Evolutionary conservation across 257 asterid genomes (phyloP).

Genomic region (Rauvolfia tetraphylla): DNA sequence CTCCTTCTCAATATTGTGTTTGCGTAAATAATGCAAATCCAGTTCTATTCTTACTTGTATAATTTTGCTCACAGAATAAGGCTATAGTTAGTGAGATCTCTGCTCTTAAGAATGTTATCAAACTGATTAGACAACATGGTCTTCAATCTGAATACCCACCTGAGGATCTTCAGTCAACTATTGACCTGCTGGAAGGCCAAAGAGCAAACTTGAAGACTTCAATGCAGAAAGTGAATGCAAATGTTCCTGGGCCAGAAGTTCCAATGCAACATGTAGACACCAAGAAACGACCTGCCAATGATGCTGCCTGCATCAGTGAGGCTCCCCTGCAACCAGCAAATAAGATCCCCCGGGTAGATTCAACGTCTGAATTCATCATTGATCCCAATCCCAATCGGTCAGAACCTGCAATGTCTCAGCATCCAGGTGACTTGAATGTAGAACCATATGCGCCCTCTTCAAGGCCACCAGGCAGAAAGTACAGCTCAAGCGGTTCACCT

Average conservation of each 20-base stretch:
- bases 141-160: slow-evolving; percentile 15
- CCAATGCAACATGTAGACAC: neutral
- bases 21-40: neutral
- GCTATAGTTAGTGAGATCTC: slow-evolving; percentile 7
- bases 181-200: slow-evolving; percentile 8
- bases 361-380: neutral
- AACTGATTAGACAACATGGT: neutral
- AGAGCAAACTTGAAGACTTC: slow-evolving; percentile 9
- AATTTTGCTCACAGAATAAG: slow-evolving; percentile 1
- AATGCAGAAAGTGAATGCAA: neutral
- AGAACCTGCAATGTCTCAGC: neutral
- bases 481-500: neutral
- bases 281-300: slow-evolving; percentile 15
- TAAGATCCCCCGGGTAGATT: slow-evolving; percentile 8
- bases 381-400: neutral
- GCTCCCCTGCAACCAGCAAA: slow-evolving; percentile 2
- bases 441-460: neutral
- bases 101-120: slow-evolving; percentile 12
- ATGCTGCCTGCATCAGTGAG: neutral
- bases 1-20: neutral
- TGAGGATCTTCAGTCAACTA: slow-evolving; percentile 5
- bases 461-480: neutral
- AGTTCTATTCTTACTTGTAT: neutral
- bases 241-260: neutral
- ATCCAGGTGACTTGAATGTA: neutral